Conservation (phyloP, 345 rosid genomes). For the Gossypium ekmanianum region DNA sequence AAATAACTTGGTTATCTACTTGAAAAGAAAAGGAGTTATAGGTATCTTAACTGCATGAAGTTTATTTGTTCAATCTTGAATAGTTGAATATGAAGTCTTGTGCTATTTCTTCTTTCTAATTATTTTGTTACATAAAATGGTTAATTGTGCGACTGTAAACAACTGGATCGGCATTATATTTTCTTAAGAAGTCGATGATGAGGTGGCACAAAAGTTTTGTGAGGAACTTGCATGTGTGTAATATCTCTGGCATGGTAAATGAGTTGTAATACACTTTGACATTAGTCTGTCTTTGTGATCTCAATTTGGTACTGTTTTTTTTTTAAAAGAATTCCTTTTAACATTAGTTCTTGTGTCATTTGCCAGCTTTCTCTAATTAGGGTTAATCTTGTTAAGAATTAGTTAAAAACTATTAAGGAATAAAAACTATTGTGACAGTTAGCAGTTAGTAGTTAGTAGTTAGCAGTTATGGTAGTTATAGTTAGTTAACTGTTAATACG, state of each 20-base stretch:
- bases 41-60: background rate
- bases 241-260: constrained; percentile 85
- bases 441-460: too few species aligned
- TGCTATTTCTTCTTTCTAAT: background rate
- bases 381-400: constrained; percentile 80
- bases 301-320: background rate
- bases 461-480: too few species aligned
- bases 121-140: constrained; percentile 76
- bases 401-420: constrained; percentile 39
- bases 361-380: constrained; percentile 57
- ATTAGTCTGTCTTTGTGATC: constrained; percentile 10
- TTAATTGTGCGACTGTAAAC: constrained; percentile 86
- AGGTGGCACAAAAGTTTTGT: constrained; percentile 72
- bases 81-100: background rate
- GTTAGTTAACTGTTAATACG: too few species aligned
- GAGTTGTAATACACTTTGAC: background rate
- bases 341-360: constrained; percentile 5
- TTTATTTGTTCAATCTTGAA: background rate
- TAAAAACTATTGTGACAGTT: too few species aligned
- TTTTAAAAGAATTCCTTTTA: background rate
- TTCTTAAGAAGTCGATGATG: constrained; percentile 71
- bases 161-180: constrained; percentile 89
- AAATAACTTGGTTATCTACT: background rate
- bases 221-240: constrained; percentile 82
- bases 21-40: background rate